Conservation (phyloP, 768 basidiomycete species). For the Serendipita indica region DNA sequence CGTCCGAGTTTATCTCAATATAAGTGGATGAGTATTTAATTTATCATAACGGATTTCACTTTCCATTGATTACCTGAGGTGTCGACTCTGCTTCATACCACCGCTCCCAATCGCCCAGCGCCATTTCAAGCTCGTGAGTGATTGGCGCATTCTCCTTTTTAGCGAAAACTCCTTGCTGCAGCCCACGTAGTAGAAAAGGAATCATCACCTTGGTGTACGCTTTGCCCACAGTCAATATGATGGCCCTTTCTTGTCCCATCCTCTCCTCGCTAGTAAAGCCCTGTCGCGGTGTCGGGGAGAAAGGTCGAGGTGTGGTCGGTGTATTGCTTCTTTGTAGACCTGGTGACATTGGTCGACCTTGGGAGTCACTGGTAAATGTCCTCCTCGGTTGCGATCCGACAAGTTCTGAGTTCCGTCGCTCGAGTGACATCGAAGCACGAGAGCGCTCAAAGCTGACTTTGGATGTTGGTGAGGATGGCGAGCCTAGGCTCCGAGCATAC, state of each 20-base stretch:
- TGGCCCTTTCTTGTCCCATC: conserved; percentile 19
- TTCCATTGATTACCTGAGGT: not conserved
- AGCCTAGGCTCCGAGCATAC: conserved; percentile 22
- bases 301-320: conserved; percentile 11
- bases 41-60: not conserved
- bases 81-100: conserved; percentile 15
- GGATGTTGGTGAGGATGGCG: conserved; percentile 14
- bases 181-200: conserved; percentile 54
- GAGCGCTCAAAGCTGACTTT: conserved; percentile 15
- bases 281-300: conserved; percentile 12
- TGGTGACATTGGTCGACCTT: not conserved
- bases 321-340: conserved; percentile 1
- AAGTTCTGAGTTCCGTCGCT: conserved; percentile 15
- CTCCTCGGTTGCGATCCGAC: not conserved
- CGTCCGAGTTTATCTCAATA: not conserved
- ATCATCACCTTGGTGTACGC: conserved; percentile 49
- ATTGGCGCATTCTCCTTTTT: conserved; percentile 11
- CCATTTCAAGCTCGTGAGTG: not conserved
- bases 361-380: not conserved
- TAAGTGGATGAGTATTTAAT: not conserved
- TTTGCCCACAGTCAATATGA: conserved; percentile 34
- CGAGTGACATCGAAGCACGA: conserved; percentile 13
- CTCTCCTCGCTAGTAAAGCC: conserved; percentile 19
- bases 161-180: conserved; percentile 65
- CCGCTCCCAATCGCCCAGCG: conserved; percentile 8